phyloP scores from a whole-genome alignment of 2,329 filamentous ascomycete species.

The Metarhizium guizhouense region DNA sequence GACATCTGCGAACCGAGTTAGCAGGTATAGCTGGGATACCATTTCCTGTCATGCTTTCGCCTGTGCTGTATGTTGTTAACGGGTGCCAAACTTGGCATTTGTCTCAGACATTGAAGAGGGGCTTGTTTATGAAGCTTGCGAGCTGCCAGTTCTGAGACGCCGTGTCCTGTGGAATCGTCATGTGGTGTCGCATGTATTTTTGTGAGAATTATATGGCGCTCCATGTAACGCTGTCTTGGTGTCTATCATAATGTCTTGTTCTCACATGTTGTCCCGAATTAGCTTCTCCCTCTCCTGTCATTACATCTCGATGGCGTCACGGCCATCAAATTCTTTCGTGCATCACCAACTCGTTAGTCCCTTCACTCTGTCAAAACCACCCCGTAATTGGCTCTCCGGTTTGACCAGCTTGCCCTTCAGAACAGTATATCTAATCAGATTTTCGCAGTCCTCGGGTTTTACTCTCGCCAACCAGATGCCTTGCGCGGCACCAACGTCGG shows the following conservation, averaged over 20 bases:
- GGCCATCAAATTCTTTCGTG: neutral
- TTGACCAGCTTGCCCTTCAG: conserved; percentile 92
- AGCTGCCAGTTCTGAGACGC: neutral
- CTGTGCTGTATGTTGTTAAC: no score
- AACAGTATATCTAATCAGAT: conserved; percentile 80
- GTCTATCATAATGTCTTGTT: neutral
- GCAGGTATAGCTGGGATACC: no score
- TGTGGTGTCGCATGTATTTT: neutral
- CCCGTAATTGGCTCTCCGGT: conserved; percentile 73
- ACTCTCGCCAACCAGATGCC: conserved; percentile 90
- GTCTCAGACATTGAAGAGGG: no score
- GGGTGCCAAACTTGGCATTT: no score
- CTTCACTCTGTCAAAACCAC: conserved; percentile 77
- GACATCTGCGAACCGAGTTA: no score
- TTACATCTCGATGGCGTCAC: neutral
- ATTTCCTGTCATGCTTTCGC: no score
- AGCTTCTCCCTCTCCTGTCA: neutral
- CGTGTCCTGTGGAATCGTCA: neutral
- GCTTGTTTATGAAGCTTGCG: neutral
- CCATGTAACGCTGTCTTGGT: neutral
- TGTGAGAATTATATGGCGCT: neutral
- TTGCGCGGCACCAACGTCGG: conserved; percentile 59
- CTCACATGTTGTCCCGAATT: neutral
- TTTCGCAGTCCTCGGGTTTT: conserved; percentile 82
- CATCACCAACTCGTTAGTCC: conserved; percentile 78